Evolutionary conservation across 371 early-diverging fungal species (phyloP).

Genomic region (Lichtheimia ramosa): DNA sequence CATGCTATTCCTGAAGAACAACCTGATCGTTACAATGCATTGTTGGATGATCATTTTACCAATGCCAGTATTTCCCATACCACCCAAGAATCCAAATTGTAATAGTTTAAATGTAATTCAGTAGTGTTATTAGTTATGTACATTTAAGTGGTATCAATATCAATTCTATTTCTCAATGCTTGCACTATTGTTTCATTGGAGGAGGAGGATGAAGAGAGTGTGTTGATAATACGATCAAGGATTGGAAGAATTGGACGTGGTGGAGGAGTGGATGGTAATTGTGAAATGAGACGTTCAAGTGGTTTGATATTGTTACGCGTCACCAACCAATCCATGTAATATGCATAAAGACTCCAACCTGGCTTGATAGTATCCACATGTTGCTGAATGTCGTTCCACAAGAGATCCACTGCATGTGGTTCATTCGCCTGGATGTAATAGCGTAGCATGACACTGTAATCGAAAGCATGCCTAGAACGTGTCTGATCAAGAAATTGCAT

Average conservation of each 20-base stretch:
- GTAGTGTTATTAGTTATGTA: no score
- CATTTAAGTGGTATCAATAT: not conserved
- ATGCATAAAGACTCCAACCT: slow-evolving; percentile 22
- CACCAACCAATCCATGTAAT: slow-evolving; percentile 28
- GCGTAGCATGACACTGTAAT: slow-evolving; percentile 29
- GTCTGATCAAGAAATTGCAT: slow-evolving; percentile 27
- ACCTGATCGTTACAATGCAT: slow-evolving; percentile 32
- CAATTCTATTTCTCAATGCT: no score
- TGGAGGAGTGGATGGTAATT: not conserved
- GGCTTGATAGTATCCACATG: slow-evolving; percentile 28
- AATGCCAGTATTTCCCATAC: not conserved
- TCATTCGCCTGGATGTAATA: slow-evolving; percentile 26
- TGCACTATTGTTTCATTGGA: no score
- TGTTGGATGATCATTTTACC: slow-evolving; percentile 23
- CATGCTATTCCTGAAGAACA: slow-evolving; percentile 47
- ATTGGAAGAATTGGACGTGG: not conserved
- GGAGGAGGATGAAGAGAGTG: no score
- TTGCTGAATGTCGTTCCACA: slow-evolving; percentile 36
- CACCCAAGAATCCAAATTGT: slow-evolving; percentile 3
- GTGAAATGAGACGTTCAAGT: no score
- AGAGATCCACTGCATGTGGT: slow-evolving; percentile 36
- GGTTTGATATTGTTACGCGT: no score
- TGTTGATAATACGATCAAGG: not conserved
- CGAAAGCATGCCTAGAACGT: slow-evolving; percentile 27
- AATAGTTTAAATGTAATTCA: no score